Evolutionary conservation across 352 stramenopile genomes (phyloP).

Genomic region (Pythium rishiriense): DNA sequence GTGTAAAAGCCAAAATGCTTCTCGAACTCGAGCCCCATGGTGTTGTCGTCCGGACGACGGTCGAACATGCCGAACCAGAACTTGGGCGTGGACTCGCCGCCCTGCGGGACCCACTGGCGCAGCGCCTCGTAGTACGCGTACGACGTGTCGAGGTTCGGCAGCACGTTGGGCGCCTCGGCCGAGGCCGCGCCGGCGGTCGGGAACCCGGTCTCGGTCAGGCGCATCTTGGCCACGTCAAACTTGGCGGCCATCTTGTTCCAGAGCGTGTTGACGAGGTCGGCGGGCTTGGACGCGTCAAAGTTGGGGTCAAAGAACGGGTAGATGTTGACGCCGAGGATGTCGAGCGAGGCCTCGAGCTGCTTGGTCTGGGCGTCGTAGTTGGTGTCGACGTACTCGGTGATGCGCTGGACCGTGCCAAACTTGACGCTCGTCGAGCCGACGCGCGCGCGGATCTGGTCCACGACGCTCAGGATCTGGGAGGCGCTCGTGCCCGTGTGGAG

Average conservation of each 20-base stretch:
- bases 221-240: conserved; percentile 40
- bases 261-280: conserved; percentile 38
- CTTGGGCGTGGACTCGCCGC: conserved; percentile 16
- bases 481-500: conserved; percentile 28
- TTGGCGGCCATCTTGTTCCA: conserved; percentile 47
- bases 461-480: conserved; percentile 28
- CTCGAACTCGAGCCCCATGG: conserved; percentile 28
- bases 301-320: conserved; percentile 62
- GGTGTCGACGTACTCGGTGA: conserved; percentile 49
- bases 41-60: conserved; percentile 29
- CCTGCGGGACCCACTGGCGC: conserved; percentile 22
- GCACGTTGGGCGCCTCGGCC: conserved; percentile 35
- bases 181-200: conserved; percentile 41
- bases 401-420: conserved; percentile 34
- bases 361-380: conserved; percentile 36
- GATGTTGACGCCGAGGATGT: conserved; percentile 61
- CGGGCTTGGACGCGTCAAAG: conserved; percentile 46
- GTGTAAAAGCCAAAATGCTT: conserved; percentile 41
- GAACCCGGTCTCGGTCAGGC: conserved; percentile 62
- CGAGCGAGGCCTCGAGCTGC: conserved; percentile 32
- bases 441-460: conserved; percentile 32
- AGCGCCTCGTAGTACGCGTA: conserved; percentile 33
- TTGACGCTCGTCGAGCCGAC: conserved; percentile 23
- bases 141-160: conserved; percentile 36
- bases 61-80: conserved; percentile 43